Evolutionary conservation across 148 eudicot genomes (phyloP), one percentile per base, ranked within the genome.

Genomic region (Vaccinium corymbosum): DNA sequence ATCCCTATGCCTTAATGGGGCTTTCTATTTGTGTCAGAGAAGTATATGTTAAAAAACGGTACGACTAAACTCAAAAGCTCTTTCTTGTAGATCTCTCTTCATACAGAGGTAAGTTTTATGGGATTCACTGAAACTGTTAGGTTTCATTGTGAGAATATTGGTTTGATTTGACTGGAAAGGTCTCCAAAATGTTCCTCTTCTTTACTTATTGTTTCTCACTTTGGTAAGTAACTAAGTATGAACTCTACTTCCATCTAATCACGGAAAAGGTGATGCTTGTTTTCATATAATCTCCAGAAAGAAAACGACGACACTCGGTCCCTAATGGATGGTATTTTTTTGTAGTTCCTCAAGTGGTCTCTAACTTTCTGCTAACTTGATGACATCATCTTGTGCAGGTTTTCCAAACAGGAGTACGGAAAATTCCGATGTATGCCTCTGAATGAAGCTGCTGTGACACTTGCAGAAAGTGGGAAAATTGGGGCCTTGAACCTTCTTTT

Each of bases 381-480:
- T 89, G 90, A 89, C 89, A 50, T 91, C 80, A 88, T 87, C 83
- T 87, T 88, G 55, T 91, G 87, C 90, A 97, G 99, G 94, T 97
- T 91, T 88, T 93, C 95, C 86, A 88, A 87, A 88, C 95, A 91
- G 95, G 98, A 91, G 84, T 97, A 94, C 87, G 90, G 86, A 68
- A 97, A 89, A 84, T 97, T 97, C 84, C 95, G 98, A 57, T 46
- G 68, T 75, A 88, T 88, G 87, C 92, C 95, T 49, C 87, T 97
- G 9, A 88, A 88, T 81, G 92, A 94, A 92, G 89, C 94, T 87
- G 97, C 99, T 82, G 83, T 86, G 25, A 87, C 83, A 82, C 98
- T 97, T 87, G 97, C 99, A 84, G 99, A 94, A 85, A 91, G 89
- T 89, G 99, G 99, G 80, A 97, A 97, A 87, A 92, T 97, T 81